These are phyloP conservation scores for Sporothrix luriei DNA, from an alignment of 2,329 filamentous ascomycete species.

Conservation along the genomic window DNA sequence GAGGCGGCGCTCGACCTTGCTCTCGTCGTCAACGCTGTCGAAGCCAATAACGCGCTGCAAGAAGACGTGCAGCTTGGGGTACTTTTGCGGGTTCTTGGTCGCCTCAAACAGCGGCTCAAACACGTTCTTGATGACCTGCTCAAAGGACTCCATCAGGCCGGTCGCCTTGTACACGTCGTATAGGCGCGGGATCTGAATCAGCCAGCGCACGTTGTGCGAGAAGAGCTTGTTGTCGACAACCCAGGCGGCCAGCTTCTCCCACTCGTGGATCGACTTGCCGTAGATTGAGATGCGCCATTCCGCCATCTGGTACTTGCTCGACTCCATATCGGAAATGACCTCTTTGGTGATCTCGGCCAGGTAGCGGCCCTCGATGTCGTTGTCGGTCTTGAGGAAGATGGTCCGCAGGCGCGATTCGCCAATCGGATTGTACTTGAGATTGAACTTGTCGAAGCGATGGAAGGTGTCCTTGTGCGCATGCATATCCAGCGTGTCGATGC, in stretches of 20 bases:
- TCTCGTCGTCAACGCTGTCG: slow-evolving; percentile 97
- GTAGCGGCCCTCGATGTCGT: slow-evolving; percentile 94
- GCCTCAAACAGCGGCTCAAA: slow-evolving; percentile 95
- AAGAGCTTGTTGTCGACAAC: slow-evolving; percentile 98
- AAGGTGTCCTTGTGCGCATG: slow-evolving; percentile 98
- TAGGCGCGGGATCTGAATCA: slow-evolving; percentile 90
- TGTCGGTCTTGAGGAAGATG: slow-evolving; percentile 99
- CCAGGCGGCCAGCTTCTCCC: slow-evolving; percentile 97
- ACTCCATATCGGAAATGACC: slow-evolving; percentile 94
- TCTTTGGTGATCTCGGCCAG: slow-evolving; percentile 97
- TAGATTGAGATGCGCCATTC: slow-evolving; percentile 99
- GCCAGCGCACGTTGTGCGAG: slow-evolving; percentile 95
- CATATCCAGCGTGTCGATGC: slow-evolving; percentile 98
- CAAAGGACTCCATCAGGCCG: slow-evolving; percentile 82
- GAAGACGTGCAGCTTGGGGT: slow-evolving; percentile 93
- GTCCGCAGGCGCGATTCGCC: slow-evolving; percentile 92
- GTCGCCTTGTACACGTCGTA: slow-evolving; percentile 95
- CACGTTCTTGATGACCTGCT: slow-evolving; percentile 86
- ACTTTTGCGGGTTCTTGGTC: slow-evolving; percentile 79
- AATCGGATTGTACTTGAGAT: slow-evolving; percentile 96
- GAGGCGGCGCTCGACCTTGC: slow-evolving; percentile 91
- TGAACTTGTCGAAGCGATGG: slow-evolving; percentile 99
- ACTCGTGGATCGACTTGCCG: slow-evolving; percentile 86
- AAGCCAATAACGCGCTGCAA: slow-evolving; percentile 94
- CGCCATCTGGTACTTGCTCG: slow-evolving; percentile 99